A percentile compares a stretch with the other conserved stretches of the same genome.
phyloP scores from a whole-genome alignment of 2,329 filamentous ascomycete genomes.

The Chaetomiaceae sp. region DNA sequence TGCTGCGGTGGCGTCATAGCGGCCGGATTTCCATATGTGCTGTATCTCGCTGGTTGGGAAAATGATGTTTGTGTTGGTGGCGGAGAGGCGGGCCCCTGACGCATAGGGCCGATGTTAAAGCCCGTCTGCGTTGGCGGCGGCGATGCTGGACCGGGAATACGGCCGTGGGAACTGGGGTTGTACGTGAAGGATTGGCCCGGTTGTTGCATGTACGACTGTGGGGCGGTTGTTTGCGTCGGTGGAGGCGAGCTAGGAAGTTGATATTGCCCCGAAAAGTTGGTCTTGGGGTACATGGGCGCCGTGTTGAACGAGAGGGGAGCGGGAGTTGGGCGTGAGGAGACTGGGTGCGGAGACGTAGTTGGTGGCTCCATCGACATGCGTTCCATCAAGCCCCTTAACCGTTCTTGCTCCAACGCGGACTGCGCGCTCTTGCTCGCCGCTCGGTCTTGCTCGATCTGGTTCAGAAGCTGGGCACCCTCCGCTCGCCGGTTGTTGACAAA shows the following conservation, averaged over 20 bases:
- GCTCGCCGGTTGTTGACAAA: slow-evolving; percentile 93
- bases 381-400: slow-evolving; percentile 87
- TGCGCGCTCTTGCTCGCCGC: slow-evolving; percentile 54
- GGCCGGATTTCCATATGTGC: slow-evolving; percentile 44
- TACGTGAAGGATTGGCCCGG: slow-evolving; percentile 36
- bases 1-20: slow-evolving; percentile 34
- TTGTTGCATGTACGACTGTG: slow-evolving; percentile 44
- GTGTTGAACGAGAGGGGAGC: slow-evolving; percentile 36
- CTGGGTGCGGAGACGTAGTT: slow-evolving; percentile 38
- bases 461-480: slow-evolving; percentile 85
- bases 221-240: slow-evolving; percentile 41
- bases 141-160: slow-evolving; percentile 51
- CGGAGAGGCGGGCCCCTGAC: slow-evolving; percentile 50
- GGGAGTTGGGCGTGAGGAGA: slow-evolving; percentile 35
- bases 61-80: slow-evolving; percentile 55
- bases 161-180: slow-evolving; percentile 57
- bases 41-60: slow-evolving; percentile 45
- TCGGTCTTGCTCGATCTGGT: slow-evolving; percentile 79
- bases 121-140: slow-evolving; percentile 59
- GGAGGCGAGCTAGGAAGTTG: slow-evolving; percentile 55
- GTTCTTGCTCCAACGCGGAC: slow-evolving; percentile 80
- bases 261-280: slow-evolving; percentile 54
- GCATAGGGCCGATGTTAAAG: slow-evolving; percentile 39
- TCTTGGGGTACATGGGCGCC: slow-evolving; percentile 48
- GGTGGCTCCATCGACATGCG: slow-evolving; percentile 80